Percentiles rank a stretch among this genome's conserved stretches.
Conservation (phyloP, 352 stramenopile species). For the Phytophthora meadii region DNA sequence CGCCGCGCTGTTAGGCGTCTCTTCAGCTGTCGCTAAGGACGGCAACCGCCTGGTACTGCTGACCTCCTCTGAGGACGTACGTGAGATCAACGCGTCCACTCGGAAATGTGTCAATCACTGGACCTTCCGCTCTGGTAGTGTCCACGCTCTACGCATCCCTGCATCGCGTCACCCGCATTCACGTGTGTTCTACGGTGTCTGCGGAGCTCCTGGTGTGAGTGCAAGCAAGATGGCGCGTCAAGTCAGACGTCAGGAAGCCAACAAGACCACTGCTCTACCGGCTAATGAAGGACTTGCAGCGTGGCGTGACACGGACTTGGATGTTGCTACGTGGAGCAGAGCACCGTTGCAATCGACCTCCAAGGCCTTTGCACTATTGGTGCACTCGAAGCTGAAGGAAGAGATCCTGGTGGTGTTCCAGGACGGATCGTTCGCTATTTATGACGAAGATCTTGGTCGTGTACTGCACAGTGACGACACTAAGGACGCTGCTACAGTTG, state of each 20-base stretch:
- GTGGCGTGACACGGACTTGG: slow-evolving; percentile 70
- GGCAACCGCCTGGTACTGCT: slow-evolving; percentile 67
- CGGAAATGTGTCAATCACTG: slow-evolving; percentile 83
- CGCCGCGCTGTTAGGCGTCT: slow-evolving; percentile 53
- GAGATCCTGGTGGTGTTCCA: slow-evolving; percentile 75
- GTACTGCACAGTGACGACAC: slow-evolving; percentile 55
- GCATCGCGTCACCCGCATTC: slow-evolving; percentile 66
- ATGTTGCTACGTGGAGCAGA: slow-evolving; percentile 70
- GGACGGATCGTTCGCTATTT: slow-evolving; percentile 65
- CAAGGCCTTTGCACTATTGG: slow-evolving; percentile 53
- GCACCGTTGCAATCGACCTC: slow-evolving; percentile 40
- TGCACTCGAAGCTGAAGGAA: slow-evolving; percentile 66
- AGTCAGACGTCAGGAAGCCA: slow-evolving; percentile 38
- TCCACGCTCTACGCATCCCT: slow-evolving; percentile 51
- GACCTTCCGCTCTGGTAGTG: slow-evolving; percentile 66
- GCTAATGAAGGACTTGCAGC: slow-evolving; percentile 55
- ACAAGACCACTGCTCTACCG: slow-evolving; percentile 33
- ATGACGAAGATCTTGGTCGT: slow-evolving; percentile 56
- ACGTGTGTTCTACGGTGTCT: slow-evolving; percentile 66
- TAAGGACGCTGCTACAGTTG: slow-evolving; percentile 27
- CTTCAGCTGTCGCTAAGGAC: slow-evolving; percentile 50
- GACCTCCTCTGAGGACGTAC: slow-evolving; percentile 69
- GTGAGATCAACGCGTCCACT: slow-evolving; percentile 67
- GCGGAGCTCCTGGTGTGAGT: slow-evolving; percentile 38
- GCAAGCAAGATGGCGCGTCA: slow-evolving; percentile 57